A percentile compares a stretch with the other conserved stretches of the same genome.
These are phyloP conservation scores for Aspergillus persii DNA, from an alignment of 2,329 filamentous ascomycete genomes.

Conservation along the genomic window DNA sequence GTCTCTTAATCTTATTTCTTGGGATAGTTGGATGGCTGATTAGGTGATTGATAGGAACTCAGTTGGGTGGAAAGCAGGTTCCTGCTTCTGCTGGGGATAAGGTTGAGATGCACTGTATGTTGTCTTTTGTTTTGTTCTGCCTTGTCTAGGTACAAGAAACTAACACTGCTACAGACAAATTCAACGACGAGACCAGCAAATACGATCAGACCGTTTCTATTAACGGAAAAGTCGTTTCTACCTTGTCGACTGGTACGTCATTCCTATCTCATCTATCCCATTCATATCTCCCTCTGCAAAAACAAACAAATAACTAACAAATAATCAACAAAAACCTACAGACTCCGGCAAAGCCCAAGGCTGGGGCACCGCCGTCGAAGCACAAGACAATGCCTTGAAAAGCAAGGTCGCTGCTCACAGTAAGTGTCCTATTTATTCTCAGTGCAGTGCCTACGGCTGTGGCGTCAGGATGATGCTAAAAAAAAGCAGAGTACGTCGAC, in stretches of 20 bases:
- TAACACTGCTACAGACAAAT: slow-evolving; percentile 23
- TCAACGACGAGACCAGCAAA: slow-evolving; percentile 29
- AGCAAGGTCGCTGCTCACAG: slow-evolving; percentile 28
- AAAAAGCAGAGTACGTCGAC: slow-evolving; percentile 24
- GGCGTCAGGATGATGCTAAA: neutral
- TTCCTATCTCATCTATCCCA: no score
- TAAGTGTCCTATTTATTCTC: slow-evolving; percentile 16
- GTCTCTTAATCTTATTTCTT: no score
- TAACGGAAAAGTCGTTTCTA: slow-evolving; percentile 29
- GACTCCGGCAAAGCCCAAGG: slow-evolving; percentile 31
- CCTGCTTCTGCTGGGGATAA: slow-evolving; percentile 25
- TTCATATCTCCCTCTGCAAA: no score
- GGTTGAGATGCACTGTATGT: slow-evolving; percentile 29
- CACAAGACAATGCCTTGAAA: slow-evolving; percentile 28
- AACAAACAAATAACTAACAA: no score
- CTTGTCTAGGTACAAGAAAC: no score
- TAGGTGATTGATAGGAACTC: neutral
- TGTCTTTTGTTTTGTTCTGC: no score
- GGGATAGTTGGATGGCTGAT: no score
- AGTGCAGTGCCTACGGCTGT: neutral
- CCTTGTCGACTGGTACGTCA: slow-evolving; percentile 25
- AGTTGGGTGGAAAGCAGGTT: slow-evolving; percentile 28
- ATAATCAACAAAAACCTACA: neutral
- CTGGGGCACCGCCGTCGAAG: slow-evolving; percentile 34
- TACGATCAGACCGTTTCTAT: slow-evolving; percentile 31